phyloP scores from a whole-genome alignment of 768 basidiomycete species.

The Tulasnella calospora region DNA sequence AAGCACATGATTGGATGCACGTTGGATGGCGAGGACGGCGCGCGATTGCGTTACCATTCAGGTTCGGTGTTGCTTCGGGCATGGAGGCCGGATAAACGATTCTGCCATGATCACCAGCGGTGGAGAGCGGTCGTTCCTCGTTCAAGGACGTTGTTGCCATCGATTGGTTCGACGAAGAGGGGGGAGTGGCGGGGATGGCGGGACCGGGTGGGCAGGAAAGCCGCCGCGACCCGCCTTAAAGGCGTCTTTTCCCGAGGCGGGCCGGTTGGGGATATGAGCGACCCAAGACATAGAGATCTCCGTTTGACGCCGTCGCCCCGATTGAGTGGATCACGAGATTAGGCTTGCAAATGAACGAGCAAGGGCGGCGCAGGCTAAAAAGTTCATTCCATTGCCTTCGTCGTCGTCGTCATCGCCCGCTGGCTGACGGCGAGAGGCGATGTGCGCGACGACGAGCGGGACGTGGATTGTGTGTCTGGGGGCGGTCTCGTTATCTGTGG shows the following conservation, averaged over 20 bases:
- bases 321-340: neutral
- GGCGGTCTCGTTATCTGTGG: neutral
- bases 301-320: neutral
- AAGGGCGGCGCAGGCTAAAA: neutral
- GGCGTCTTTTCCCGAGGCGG: conserved; percentile 6
- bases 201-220: neutral
- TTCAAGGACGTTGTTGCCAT: neutral
- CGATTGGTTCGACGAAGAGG: neutral
- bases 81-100: neutral
- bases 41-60: neutral
- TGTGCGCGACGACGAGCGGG: neutral
- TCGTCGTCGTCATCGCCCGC: neutral
- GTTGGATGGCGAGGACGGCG: neutral
- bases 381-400: neutral
- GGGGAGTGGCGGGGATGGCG: neutral
- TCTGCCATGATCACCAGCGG: neutral
- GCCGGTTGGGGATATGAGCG: neutral
- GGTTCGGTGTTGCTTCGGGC: conserved; percentile 2
- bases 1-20: neutral
- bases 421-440: neutral
- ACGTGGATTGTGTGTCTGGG: neutral
- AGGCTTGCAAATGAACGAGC: neutral
- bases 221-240: conserved; percentile 1
- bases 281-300: neutral
- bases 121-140: neutral